Conservation (phyloP, 2,329 filamentous ascomycete genomes). For the Hortaea werneckii region DNA sequence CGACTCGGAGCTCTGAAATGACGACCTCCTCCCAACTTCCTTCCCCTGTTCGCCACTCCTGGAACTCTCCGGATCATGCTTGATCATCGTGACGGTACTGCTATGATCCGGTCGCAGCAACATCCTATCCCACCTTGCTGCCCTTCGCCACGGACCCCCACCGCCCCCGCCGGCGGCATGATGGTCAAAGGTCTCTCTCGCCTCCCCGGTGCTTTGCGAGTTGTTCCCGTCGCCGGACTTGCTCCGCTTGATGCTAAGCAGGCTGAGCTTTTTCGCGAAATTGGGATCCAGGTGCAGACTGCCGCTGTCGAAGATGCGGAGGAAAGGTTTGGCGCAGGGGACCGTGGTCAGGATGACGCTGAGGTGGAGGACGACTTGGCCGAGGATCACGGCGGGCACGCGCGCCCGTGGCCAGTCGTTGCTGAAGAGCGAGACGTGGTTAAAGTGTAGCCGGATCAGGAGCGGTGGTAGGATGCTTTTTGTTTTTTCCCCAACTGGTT, state of each 20-base stretch:
- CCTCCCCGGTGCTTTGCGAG: no score
- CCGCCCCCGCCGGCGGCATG: no score
- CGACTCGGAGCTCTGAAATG: neutral
- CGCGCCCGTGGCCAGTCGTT: slow-evolving; percentile 10
- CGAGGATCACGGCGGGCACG: slow-evolving; percentile 13
- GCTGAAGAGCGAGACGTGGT: slow-evolving; percentile 5
- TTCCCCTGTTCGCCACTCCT: neutral
- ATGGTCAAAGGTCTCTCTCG: no score
- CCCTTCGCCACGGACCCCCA: neutral
- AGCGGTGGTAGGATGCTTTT: slow-evolving; percentile 11
- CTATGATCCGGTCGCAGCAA: neutral
- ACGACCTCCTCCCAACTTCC: neutral
- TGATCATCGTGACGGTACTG: slow-evolving; percentile 1
- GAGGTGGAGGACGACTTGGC: slow-evolving; percentile 17
- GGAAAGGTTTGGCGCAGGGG: slow-evolving; percentile 22
- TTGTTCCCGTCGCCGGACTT: no score
- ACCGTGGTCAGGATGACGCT: slow-evolving; percentile 21
- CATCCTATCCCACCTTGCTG: neutral
- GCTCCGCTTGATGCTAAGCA: no score
- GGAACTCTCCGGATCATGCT: neutral
- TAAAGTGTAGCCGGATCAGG: slow-evolving; percentile 10
- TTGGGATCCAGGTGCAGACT: slow-evolving; percentile 1
- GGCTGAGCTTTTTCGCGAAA: neutral
- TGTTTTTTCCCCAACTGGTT: neutral
- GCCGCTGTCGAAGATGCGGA: slow-evolving; percentile 9